Percentiles rank a stretch among this genome's conserved stretches.
Evolutionary conservation across 345 rosid genomes (phyloP).

Genomic region (Lenwebbia sp.): DNA sequence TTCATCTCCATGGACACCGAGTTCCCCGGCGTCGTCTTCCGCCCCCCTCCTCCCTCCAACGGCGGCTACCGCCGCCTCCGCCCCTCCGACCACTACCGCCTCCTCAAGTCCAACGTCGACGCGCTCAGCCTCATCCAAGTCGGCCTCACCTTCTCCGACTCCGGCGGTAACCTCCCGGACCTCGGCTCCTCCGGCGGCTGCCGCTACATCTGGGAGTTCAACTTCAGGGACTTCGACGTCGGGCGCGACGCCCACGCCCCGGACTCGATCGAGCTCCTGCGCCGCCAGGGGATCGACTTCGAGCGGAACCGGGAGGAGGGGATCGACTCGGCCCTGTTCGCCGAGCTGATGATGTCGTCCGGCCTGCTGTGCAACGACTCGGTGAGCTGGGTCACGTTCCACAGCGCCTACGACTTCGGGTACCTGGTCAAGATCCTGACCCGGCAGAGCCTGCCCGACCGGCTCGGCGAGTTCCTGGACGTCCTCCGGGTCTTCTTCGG

Average conservation of each 20-base stretch:
- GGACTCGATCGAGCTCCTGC: constrained; percentile 46
- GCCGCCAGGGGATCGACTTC: constrained; percentile 53
- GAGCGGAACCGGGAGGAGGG: constrained; percentile 32
- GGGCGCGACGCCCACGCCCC: constrained; percentile 34
- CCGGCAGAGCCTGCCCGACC: constrained; percentile 16
- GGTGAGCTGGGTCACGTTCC: constrained; percentile 67
- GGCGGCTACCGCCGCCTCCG: constrained; percentile 2
- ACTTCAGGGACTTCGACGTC: constrained; percentile 47
- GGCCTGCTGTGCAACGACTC: constrained; percentile 37
- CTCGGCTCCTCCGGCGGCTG: constrained; percentile 16
- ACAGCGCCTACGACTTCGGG: constrained; percentile 58
- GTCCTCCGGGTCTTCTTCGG: constrained; percentile 31
- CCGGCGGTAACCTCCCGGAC: constrained; percentile 44
- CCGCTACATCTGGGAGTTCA: constrained; percentile 54
- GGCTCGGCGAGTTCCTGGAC: constrained; percentile 22
- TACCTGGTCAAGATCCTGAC: constrained; percentile 53
- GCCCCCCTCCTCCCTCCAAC: constrained; percentile 2
- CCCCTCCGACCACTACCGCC: constrained; percentile 25
- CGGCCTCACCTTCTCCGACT: constrained; percentile 49
- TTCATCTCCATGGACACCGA: constrained; percentile 61
- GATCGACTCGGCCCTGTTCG: constrained; percentile 30
- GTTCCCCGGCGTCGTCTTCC: constrained; percentile 53
- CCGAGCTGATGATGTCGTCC: constrained; percentile 41
- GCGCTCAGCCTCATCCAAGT: constrained; percentile 42
- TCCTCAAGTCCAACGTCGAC: constrained; percentile 48